Conservation (phyloP, 306 rosid genomes). For the Heteromeles arbutifolia region DNA sequence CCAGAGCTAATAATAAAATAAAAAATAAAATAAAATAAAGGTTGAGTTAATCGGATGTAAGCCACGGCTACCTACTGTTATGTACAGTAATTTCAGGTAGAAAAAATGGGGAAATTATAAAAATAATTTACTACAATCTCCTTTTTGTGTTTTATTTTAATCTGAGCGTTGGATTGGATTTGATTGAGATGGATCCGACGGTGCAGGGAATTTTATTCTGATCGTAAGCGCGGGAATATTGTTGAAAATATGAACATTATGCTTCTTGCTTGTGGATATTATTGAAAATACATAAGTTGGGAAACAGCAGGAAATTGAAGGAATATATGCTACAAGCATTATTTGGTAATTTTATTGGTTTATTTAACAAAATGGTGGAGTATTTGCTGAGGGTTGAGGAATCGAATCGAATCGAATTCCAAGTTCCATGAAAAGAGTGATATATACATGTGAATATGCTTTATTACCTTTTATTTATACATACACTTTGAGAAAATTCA, state of each 20-base stretch:
- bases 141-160: not conserved
- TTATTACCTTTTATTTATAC: not conserved
- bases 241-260: not conserved
- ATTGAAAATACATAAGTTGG: not conserved
- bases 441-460: conserved; percentile 13
- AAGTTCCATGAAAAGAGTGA: not conserved
- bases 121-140: not conserved
- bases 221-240: not conserved
- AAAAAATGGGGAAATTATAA: not conserved
- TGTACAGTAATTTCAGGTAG: not conserved
- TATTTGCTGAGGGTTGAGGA: not conserved
- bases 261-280: not conserved
- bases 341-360: not conserved
- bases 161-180: not conserved
- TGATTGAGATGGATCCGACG: no score
- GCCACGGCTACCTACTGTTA: not conserved
- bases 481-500: conserved; percentile 4
- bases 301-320: not conserved
- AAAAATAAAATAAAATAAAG: not conserved
- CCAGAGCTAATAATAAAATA: conserved; percentile 3
- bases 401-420: conserved; percentile 44
- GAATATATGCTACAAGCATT: not conserved
- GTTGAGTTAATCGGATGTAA: not conserved
- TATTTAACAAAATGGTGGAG: not conserved
- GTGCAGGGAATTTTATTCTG: not conserved